phyloP scores from a whole-genome alignment of 768 basidiomycete species.

The Boletus edulis region DNA sequence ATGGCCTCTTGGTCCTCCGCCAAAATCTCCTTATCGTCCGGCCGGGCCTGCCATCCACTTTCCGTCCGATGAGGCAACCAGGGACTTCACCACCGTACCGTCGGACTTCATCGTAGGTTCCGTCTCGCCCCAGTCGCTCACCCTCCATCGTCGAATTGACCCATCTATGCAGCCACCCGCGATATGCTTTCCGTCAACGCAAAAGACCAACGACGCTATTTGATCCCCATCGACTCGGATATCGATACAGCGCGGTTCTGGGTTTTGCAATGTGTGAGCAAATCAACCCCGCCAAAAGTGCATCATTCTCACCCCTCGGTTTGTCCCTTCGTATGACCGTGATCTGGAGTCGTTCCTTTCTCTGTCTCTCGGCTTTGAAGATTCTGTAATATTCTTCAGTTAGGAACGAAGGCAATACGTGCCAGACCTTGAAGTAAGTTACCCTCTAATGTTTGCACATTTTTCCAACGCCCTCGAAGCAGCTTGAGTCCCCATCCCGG shows the following conservation, averaged over 20 bases:
- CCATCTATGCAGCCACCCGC: slow-evolving; percentile 5
- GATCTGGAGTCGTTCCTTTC: neutral
- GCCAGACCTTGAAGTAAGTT: neutral
- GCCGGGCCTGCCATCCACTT: slow-evolving; percentile 7
- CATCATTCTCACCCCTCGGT: neutral
- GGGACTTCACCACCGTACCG: neutral
- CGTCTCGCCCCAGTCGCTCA: neutral
- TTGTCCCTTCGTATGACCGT: neutral
- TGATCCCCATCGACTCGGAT: neutral
- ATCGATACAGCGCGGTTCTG: neutral
- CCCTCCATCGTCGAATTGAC: slow-evolving; percentile 7
- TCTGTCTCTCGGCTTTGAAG: neutral
- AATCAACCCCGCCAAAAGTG: neutral
- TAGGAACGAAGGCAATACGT: neutral
- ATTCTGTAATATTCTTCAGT: neutral
- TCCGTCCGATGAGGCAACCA: slow-evolving; percentile 6
- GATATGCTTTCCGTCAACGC: slow-evolving; percentile 4
- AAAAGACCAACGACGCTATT: slow-evolving; percentile 5
- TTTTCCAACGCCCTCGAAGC: neutral
- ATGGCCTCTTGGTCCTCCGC: too few species aligned
- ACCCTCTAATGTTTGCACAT: neutral
- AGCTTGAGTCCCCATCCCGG: neutral
- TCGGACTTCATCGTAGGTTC: neutral
- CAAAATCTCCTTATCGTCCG: too few species aligned
- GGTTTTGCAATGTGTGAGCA: neutral